Conservation (phyloP, 305 asterid species). For the Euphrasia arctica region DNA sequence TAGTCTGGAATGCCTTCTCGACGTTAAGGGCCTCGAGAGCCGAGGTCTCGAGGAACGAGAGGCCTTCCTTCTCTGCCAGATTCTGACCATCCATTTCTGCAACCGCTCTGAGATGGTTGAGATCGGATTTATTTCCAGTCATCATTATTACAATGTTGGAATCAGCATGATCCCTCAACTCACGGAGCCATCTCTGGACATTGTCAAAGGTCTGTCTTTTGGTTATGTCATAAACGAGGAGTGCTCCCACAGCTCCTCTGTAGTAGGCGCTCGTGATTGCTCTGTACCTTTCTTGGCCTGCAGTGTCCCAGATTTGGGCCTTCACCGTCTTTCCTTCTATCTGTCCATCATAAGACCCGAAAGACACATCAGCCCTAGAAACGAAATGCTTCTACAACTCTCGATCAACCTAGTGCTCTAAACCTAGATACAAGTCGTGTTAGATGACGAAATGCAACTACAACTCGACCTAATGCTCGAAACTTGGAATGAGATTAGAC, state of each 20-base stretch:
- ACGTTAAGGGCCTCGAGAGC: slow-evolving; percentile 75
- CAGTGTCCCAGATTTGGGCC: slow-evolving; percentile 95
- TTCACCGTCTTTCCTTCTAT: slow-evolving; percentile 79
- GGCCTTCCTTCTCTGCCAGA: slow-evolving; percentile 36
- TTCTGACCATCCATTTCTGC: slow-evolving; percentile 32
- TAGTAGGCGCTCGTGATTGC: slow-evolving; percentile 90
- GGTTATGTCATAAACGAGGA: slow-evolving; percentile 81
- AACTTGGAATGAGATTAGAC: background rate
- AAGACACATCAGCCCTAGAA: too few relatives aligned
- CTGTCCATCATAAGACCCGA: slow-evolving; percentile 28
- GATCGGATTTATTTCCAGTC: slow-evolving; percentile 76
- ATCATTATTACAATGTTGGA: slow-evolving; percentile 80
- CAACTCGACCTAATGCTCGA: too few relatives aligned
- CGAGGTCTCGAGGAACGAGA: slow-evolving; percentile 68
- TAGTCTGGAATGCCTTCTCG: slow-evolving; percentile 62
- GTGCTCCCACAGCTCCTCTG: slow-evolving; percentile 82
- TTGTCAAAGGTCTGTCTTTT: slow-evolving; percentile 69
- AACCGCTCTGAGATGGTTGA: slow-evolving; percentile 74
- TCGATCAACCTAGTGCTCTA: too few relatives aligned
- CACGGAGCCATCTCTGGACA: slow-evolving; percentile 69
- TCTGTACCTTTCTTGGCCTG: slow-evolving; percentile 89
- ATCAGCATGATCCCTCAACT: slow-evolving; percentile 73
- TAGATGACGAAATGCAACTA: too few relatives aligned
- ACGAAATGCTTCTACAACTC: too few relatives aligned
- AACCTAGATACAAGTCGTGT: too few relatives aligned